Conservation (phyloP, 305 asterid species). For the Fraxinus albicans region DNA sequence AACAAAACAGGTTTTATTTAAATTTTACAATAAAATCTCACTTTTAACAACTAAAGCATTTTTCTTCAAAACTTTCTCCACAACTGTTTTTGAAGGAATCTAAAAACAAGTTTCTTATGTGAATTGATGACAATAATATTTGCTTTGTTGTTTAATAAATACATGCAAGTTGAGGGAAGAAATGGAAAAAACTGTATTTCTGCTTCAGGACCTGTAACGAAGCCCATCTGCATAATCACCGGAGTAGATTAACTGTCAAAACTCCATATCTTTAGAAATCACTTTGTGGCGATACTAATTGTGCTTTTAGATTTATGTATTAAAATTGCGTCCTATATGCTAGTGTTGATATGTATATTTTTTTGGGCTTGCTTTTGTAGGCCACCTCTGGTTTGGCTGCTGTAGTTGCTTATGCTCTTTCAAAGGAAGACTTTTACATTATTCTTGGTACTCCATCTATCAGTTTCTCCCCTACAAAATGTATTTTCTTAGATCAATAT, state of each 20-base stretch:
- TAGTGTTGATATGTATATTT: neutral
- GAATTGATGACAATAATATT: no score
- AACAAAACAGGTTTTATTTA: no score
- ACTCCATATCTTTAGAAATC: neutral
- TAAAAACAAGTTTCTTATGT: no score
- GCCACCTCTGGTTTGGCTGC: conserved; percentile 94
- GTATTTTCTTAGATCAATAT: neutral
- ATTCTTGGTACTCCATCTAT: conserved; percentile 62
- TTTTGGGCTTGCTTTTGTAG: conserved; percentile 29
- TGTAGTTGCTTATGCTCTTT: conserved; percentile 69
- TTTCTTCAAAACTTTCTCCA: no score
- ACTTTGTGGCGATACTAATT: neutral
- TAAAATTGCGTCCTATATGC: neutral
- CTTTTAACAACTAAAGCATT: no score
- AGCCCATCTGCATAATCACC: conserved; percentile 73
- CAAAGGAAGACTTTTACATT: conserved; percentile 68
- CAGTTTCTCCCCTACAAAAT: neutral
- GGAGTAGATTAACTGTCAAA: conserved; percentile 52
- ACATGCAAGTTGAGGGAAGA: no score
- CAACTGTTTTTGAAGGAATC: no score
- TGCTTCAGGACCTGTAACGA: conserved; percentile 20
- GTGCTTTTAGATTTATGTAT: neutral
- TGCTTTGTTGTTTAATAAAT: no score
- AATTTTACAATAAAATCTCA: neutral
- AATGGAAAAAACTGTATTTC: conserved; percentile 12